Evolutionary conservation across 768 basidiomycete genomes (phyloP).

Genomic region (Boletus rufocinnamomeus): DNA sequence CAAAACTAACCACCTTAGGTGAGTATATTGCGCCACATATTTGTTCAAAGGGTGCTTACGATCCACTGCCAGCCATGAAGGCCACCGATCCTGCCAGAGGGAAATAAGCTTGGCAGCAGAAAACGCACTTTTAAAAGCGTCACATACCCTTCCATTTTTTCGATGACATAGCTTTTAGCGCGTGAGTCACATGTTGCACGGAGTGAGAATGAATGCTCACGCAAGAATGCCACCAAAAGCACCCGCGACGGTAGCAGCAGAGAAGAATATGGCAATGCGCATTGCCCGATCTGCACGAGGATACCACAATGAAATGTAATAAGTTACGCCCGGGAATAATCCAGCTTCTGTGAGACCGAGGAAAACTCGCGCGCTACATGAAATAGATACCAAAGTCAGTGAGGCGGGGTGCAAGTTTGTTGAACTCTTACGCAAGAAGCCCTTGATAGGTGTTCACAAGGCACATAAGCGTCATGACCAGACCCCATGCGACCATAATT

Average conservation of each 20-base stretch:
- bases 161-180: slow-evolving; percentile 36
- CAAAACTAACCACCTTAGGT: slow-evolving; percentile 30
- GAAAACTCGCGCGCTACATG: slow-evolving; percentile 40
- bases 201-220: slow-evolving; percentile 28
- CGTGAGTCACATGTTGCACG: neutral
- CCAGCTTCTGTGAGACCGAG: slow-evolving; percentile 53
- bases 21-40: neutral
- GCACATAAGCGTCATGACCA: slow-evolving; percentile 42
- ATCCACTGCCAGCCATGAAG: slow-evolving; percentile 44
- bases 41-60: slow-evolving; percentile 26
- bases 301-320: slow-evolving; percentile 61
- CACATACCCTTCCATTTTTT: slow-evolving; percentile 36
- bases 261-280: slow-evolving; percentile 64
- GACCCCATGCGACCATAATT: slow-evolving; percentile 43
- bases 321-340: slow-evolving; percentile 43
- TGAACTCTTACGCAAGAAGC: slow-evolving; percentile 31
- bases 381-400: neutral
- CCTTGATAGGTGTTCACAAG: slow-evolving; percentile 37
- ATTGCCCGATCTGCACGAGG: slow-evolving; percentile 55
- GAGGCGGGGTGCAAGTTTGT: neutral
- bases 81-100: slow-evolving; percentile 23
- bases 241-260: slow-evolving; percentile 57
- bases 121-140: slow-evolving; percentile 1
- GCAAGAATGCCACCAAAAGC: slow-evolving; percentile 53
- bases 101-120: neutral